These are phyloP conservation scores for Cudoniella acicularis DNA, from an alignment of 495 filamentous ascomycete genomes.

Conservation along the genomic window DNA sequence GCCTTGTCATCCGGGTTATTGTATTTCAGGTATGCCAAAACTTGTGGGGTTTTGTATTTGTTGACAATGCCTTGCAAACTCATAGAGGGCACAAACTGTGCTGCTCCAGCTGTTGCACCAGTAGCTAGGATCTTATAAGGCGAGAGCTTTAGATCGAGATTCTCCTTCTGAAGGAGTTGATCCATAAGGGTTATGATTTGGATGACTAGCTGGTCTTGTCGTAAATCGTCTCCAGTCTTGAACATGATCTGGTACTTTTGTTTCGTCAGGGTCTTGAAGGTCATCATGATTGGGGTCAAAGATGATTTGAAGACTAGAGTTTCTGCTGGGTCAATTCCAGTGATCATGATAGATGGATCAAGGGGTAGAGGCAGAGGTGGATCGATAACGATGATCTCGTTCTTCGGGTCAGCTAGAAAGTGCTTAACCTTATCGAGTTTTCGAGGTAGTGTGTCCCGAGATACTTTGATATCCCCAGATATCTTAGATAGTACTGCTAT, in stretches of 20 bases:
- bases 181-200: slow-evolving; percentile 99
- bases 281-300: slow-evolving; percentile 83
- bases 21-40: slow-evolving; percentile 77
- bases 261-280: slow-evolving; percentile 76
- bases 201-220: slow-evolving; percentile 96
- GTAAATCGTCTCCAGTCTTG: slow-evolving; percentile 95
- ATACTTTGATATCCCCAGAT: slow-evolving; percentile 81
- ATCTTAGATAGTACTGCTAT: slow-evolving; percentile 84
- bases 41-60: slow-evolving; percentile 72
- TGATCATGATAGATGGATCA: slow-evolving; percentile 75
- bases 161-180: slow-evolving; percentile 90
- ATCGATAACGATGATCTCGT: slow-evolving; percentile 77
- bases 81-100: slow-evolving; percentile 87
- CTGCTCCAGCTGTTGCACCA: slow-evolving; percentile 79
- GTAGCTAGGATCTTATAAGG: slow-evolving; percentile 97
- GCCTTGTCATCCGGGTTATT: slow-evolving; percentile 86
- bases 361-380: slow-evolving; percentile 86
- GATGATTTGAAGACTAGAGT: slow-evolving; percentile 94
- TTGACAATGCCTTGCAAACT: slow-evolving; percentile 73
- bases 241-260: slow-evolving; percentile 87
- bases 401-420: slow-evolving; percentile 81
- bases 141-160: slow-evolving; percentile 90
- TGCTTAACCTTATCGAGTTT: slow-evolving; percentile 83
- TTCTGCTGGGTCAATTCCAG: slow-evolving; percentile 78
- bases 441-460: slow-evolving; percentile 67